These are phyloP conservation scores for Taxawa tesnikishii DNA, from an alignment of 2,329 filamentous ascomycete species.

Conservation along the genomic window DNA sequence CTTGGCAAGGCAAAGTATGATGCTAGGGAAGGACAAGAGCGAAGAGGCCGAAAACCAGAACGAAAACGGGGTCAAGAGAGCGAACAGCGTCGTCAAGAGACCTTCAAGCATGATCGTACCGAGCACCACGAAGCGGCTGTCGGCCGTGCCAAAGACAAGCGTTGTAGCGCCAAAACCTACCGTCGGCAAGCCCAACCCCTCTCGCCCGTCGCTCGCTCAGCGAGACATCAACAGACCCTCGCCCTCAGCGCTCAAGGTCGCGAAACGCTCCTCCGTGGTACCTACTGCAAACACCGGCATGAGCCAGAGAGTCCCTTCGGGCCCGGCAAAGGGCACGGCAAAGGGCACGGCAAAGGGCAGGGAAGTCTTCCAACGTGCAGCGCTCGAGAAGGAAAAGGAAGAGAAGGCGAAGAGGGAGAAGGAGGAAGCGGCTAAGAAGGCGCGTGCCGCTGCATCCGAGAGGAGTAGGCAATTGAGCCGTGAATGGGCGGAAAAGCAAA, in stretches of 20 bases:
- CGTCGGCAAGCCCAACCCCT: too few species aligned
- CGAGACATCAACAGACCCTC: conserved; percentile 7
- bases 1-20: conserved; percentile 26
- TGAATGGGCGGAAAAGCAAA: conserved; percentile 38
- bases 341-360: conserved; percentile 25
- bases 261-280: too few species aligned
- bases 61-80: conserved; percentile 10
- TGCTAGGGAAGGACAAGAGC: conserved; percentile 11
- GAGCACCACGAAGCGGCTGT: conserved; percentile 2
- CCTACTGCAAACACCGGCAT: too few species aligned
- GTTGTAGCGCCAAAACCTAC: too few species aligned
- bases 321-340: background rate
- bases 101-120: conserved; percentile 4
- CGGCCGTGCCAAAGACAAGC: too few species aligned
- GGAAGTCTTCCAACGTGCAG: conserved; percentile 33
- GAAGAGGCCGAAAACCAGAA: conserved; percentile 3
- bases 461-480: conserved; percentile 28
- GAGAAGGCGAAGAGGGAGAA: conserved; percentile 31
- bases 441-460: conserved; percentile 33
- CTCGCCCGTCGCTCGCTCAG: conserved; percentile 5
- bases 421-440: conserved; percentile 35
- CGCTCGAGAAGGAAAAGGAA: conserved; percentile 25
- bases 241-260: too few species aligned
- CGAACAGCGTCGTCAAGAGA: conserved; percentile 11
- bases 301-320: too few species aligned